These are phyloP conservation scores for Ceratocystis cubensis DNA, from an alignment of 2,329 filamentous ascomycete species.

Conservation along the genomic window DNA sequence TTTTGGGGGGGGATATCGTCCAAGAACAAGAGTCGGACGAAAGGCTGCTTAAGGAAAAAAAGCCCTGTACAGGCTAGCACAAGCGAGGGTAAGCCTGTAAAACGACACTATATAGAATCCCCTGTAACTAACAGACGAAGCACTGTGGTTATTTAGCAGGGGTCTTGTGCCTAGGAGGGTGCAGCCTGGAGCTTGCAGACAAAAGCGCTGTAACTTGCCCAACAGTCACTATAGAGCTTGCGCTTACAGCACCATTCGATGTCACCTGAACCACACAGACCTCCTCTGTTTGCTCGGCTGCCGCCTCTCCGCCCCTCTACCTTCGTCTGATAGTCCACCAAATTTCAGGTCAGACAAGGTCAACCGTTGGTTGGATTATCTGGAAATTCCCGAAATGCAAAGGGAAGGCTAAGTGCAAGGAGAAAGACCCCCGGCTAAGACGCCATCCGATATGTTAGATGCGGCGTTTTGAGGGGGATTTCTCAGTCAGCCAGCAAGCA, in stretches of 20 bases:
- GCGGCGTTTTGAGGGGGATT: conserved; percentile 6
- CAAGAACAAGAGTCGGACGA: background rate
- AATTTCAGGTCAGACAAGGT: background rate
- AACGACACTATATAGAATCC: background rate
- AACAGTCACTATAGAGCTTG: background rate
- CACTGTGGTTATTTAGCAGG: background rate
- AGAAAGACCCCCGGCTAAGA: conserved; percentile 1
- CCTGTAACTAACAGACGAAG: conserved; percentile 2
- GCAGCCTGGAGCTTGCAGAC: background rate
- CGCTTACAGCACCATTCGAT: background rate
- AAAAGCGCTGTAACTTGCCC: background rate
- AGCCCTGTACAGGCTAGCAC: background rate
- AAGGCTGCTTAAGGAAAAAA: background rate
- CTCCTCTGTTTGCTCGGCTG: background rate
- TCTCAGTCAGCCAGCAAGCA: too few species aligned
- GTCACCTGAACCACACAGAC: background rate
- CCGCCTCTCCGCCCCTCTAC: background rate
- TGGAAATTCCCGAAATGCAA: conserved; percentile 5
- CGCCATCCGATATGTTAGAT: conserved; percentile 8
- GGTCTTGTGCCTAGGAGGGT: background rate
- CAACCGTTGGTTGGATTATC: background rate
- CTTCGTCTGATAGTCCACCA: conserved; percentile 5
- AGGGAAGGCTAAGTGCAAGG: background rate
- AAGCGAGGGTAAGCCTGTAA: too few species aligned
- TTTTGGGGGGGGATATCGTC: background rate